Evolutionary conservation across 208 protist genomes (phyloP).

Genomic region (Vickermania ingenoplastis): DNA sequence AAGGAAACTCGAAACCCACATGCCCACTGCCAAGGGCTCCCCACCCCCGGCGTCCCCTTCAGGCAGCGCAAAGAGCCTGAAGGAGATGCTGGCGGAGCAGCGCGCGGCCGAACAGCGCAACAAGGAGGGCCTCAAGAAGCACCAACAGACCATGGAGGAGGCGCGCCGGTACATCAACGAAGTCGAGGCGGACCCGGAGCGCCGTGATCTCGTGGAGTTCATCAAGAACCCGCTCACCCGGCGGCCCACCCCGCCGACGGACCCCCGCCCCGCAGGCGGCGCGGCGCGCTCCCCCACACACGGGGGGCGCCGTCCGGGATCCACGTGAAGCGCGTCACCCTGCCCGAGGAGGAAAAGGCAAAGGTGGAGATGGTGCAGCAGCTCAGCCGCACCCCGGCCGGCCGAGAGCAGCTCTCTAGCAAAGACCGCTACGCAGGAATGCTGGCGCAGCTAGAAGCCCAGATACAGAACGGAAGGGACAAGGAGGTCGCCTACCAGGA

Average conservation of each 20-base stretch:
- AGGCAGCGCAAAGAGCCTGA: conserved; percentile 24
- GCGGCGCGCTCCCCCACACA: background rate
- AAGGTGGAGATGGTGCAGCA: conserved; percentile 21
- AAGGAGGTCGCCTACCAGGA: conserved; percentile 20
- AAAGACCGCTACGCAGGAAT: conserved; percentile 20
- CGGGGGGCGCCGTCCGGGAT: conserved; percentile 4
- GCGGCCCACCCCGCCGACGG: background rate
- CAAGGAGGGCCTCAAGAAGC: conserved; percentile 16
- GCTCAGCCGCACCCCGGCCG: conserved; percentile 10
- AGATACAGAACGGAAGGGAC: conserved; percentile 7
- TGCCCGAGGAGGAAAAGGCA: conserved; percentile 13
- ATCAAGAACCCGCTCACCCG: conserved; percentile 1
- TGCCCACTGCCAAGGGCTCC: too few species aligned
- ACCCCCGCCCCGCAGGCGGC: background rate
- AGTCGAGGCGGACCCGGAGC: conserved; percentile 1
- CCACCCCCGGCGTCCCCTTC: too few species aligned
- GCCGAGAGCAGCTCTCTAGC: conserved; percentile 12
- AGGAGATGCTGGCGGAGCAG: conserved; percentile 59
- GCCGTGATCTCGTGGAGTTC: background rate
- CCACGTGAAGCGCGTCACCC: conserved; percentile 20
- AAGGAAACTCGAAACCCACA: too few species aligned
- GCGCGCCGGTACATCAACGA: conserved; percentile 13
- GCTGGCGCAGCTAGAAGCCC: conserved; percentile 13
- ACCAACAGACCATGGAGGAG: conserved; percentile 33
- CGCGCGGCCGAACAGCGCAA: conserved; percentile 33